phyloP scores from a whole-genome alignment of 2,329 filamentous ascomycete species.

The Colletotrichum gloeosporioides region DNA sequence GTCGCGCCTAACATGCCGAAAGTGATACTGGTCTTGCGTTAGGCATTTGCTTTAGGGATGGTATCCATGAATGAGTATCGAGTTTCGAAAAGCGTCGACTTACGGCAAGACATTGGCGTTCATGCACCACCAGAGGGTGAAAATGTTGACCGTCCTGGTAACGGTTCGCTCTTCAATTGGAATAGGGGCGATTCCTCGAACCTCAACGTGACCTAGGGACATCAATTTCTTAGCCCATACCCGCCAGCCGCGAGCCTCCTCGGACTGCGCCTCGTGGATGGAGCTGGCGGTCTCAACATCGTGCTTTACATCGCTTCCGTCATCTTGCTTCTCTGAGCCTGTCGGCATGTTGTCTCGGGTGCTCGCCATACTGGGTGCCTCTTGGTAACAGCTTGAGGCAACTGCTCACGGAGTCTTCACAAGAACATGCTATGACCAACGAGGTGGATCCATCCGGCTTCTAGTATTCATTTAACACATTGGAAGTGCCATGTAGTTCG shows the following conservation, averaged over 20 bases:
- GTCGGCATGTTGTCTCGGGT: neutral
- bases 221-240: neutral
- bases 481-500: neutral
- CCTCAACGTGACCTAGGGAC: constrained; percentile 27
- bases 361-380: neutral
- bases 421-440: neutral
- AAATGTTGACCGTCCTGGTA: constrained; percentile 34
- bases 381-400: neutral
- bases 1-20: constrained; percentile 52
- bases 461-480: neutral
- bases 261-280: neutral
- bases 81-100: constrained; percentile 3
- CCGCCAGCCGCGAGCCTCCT: neutral
- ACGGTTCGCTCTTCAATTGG: constrained; percentile 33
- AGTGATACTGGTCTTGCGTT: constrained; percentile 40
- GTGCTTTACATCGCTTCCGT: fast-evolving
- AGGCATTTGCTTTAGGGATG: no score
- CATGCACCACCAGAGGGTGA: constrained; percentile 35
- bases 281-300: neutral
- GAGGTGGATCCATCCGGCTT: neutral
- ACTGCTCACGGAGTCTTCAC: neutral
- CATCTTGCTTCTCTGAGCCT: neutral
- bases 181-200: constrained; percentile 33
- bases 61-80: no score
- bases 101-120: constrained; percentile 36